Evolutionary conservation across 306 rosid species (phyloP).

Genomic region (Senna siamea): DNA sequence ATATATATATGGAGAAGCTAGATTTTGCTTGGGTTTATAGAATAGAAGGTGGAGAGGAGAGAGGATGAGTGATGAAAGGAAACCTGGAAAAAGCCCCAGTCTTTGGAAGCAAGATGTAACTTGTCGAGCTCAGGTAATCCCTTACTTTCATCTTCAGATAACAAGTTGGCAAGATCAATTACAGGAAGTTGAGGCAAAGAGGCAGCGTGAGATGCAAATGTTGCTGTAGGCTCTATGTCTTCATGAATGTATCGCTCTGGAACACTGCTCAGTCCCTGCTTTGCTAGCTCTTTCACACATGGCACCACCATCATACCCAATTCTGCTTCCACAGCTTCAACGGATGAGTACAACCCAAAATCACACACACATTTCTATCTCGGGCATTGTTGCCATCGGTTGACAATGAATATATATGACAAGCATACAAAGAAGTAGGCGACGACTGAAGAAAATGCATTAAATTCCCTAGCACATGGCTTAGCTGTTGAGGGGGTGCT

Average conservation of each 20-base stretch:
- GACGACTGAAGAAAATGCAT: too few species aligned
- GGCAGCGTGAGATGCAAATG: background rate
- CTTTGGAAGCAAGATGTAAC: conserved; percentile 48
- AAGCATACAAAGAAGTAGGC: too few species aligned
- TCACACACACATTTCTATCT: too few species aligned
- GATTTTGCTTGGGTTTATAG: too few species aligned
- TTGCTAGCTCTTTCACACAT: conserved; percentile 34
- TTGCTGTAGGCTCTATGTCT: conserved; percentile 49
- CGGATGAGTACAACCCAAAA: too few species aligned
- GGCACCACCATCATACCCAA: background rate
- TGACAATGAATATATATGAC: too few species aligned
- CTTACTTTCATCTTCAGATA: conserved; percentile 18
- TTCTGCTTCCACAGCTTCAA: background rate
- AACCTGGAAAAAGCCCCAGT: conserved; percentile 63
- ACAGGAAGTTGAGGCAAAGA: conserved; percentile 43
- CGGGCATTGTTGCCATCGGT: too few species aligned
- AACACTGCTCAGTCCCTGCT: conserved; percentile 24
- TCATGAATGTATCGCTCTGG: conserved; percentile 42
- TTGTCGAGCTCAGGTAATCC: conserved; percentile 41
- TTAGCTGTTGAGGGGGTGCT: too few species aligned
- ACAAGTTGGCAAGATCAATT: conserved; percentile 44
- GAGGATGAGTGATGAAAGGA: too few species aligned
- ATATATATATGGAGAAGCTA: too few species aligned
- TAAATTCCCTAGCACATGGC: too few species aligned
- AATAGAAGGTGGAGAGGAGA: too few species aligned